Conservation (phyloP, 179 eudicot genomes). For the Dionaea muscipula region DNA sequence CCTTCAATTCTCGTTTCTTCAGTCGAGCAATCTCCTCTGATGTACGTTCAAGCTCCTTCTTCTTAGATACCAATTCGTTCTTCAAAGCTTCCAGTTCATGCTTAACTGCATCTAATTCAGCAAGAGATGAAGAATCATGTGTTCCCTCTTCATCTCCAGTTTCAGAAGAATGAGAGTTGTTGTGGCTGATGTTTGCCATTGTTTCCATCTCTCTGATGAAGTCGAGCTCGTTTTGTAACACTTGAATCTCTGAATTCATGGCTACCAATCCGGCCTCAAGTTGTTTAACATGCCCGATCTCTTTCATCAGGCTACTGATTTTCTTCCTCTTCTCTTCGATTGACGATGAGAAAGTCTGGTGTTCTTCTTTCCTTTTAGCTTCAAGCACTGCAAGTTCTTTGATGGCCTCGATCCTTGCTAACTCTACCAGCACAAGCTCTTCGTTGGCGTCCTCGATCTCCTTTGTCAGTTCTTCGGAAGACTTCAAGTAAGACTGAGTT, state of each 20-base stretch:
- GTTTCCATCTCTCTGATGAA: constrained; percentile 42
- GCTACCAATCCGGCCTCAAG: constrained; percentile 31
- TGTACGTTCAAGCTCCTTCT: constrained; percentile 34
- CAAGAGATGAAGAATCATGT: constrained; percentile 1
- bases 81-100: constrained; percentile 51
- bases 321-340: constrained; percentile 37
- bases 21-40: constrained; percentile 26
- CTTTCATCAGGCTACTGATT: constrained; percentile 25
- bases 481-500: constrained; percentile 16
- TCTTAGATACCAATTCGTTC: constrained; percentile 35
- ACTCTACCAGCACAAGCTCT: constrained; percentile 74
- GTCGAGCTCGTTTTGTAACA: constrained; percentile 43
- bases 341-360: constrained; percentile 14
- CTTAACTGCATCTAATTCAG: constrained; percentile 14
- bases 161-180: constrained; percentile 5
- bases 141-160: constrained; percentile 5
- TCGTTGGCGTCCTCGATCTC: constrained; percentile 73
- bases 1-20: constrained; percentile 19
- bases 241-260: constrained; percentile 33
- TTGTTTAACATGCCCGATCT: constrained; percentile 27
- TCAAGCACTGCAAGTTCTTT: constrained; percentile 60
- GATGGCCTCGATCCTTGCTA: constrained; percentile 70
- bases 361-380: constrained; percentile 40
- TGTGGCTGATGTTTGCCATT: constrained; percentile 6
- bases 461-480: constrained; percentile 26